These are phyloP conservation scores for Cercophora samala DNA, from an alignment of 495 filamentous ascomycete genomes.

Conservation along the genomic window DNA sequence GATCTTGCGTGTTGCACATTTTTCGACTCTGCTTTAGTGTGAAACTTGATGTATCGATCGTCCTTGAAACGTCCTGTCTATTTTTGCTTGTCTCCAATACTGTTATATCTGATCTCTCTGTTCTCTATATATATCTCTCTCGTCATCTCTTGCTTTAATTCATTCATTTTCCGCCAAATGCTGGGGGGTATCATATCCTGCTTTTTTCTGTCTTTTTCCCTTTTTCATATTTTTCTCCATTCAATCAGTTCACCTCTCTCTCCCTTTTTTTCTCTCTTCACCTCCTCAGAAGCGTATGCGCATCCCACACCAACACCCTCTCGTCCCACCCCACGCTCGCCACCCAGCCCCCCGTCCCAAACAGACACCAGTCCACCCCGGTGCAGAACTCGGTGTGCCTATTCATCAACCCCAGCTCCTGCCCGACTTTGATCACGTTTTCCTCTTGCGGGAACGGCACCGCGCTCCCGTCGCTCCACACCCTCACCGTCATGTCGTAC, in stretches of 20 bases:
- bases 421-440: conserved; percentile 46
- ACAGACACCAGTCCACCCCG: conserved; percentile 97
- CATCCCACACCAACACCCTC: conserved; percentile 86
- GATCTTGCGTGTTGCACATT: too few species aligned
- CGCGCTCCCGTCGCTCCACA: conserved; percentile 78
- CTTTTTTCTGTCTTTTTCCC: neutral
- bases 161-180: conserved; percentile 3
- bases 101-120: neutral
- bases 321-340: conserved; percentile 94
- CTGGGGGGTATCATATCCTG: conserved; percentile 24
- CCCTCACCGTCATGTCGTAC: conserved; percentile 95
- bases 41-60: neutral
- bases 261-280: conserved; percentile 10
- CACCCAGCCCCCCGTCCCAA: conserved; percentile 92
- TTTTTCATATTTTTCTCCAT: neutral
- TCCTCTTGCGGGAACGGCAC: conserved; percentile 36
- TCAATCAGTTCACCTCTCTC: neutral
- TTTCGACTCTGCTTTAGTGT: too few species aligned
- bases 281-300: conserved; percentile 45
- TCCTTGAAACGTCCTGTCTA: neutral
- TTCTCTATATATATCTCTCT: neutral
- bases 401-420: conserved; percentile 82
- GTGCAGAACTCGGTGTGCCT: conserved; percentile 93
- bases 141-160: neutral
- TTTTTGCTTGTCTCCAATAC: neutral